Conservation (phyloP, 1,284 basidiomycete genomes). For the Pisolithus thermaeus region DNA sequence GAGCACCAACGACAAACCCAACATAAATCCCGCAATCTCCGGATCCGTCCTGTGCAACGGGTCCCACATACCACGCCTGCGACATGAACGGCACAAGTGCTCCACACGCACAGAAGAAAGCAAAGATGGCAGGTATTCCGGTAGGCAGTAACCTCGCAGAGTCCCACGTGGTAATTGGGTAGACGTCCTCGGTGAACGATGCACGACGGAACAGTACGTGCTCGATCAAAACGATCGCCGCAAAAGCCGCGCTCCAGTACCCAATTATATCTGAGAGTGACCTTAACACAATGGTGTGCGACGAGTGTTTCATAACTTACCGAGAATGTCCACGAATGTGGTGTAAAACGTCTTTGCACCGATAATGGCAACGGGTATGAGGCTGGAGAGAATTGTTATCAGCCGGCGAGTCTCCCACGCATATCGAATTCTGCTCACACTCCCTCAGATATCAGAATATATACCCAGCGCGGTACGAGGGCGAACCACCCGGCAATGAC, state of each 20-base stretch:
- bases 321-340: conserved; percentile 51
- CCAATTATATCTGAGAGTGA: conserved; percentile 41
- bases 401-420: background rate
- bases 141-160: conserved; percentile 18
- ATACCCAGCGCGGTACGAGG: conserved; percentile 65
- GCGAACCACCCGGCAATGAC: conserved; percentile 45
- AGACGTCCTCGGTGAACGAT: conserved; percentile 25
- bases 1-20: conserved; percentile 37
- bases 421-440: conserved; percentile 39
- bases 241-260: conserved; percentile 56
- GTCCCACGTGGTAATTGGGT: conserved; percentile 20
- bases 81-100: conserved; percentile 54
- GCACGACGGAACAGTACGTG: conserved; percentile 49
- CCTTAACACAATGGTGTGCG: conserved; percentile 5
- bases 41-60: conserved; percentile 40
- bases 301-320: conserved; percentile 28
- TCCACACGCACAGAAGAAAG: conserved; percentile 42
- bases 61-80: conserved; percentile 53
- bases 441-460: conserved; percentile 65
- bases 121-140: conserved; percentile 36
- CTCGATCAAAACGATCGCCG: conserved; percentile 49
- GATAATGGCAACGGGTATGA: conserved; percentile 55
- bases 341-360: conserved; percentile 54
- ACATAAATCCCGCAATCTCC: conserved; percentile 55
- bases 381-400: conserved; percentile 25